Percentiles rank a stretch among this genome's conserved stretches.
These are phyloP conservation scores for Rutidosis leptorrhynchoides DNA, from an alignment of 129 eudicot species.

Conservation along the genomic window DNA sequence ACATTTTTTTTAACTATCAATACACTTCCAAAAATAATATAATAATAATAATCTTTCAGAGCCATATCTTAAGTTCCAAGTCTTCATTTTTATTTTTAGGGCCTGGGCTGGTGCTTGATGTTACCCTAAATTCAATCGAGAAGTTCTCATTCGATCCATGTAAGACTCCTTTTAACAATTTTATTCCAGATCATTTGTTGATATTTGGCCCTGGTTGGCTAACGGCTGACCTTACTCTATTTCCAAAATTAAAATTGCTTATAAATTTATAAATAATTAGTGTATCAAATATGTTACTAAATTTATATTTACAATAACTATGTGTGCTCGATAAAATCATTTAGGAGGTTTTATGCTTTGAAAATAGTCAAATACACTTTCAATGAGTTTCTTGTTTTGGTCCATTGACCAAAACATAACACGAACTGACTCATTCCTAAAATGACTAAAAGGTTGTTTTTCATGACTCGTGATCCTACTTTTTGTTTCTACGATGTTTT, in stretches of 20 bases:
- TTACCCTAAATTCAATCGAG: constrained; percentile 68
- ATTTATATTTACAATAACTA: no score
- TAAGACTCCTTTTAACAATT: constrained; percentile 36
- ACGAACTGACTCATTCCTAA: neutral
- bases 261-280: no score
- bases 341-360: neutral
- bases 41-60: neutral
- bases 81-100: constrained; percentile 38
- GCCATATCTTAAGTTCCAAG: neutral
- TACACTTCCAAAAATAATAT: neutral
- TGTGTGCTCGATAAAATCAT: neutral
- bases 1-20: no score
- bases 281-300: no score
- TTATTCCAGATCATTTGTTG: neutral
- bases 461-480: neutral
- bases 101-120: constrained; percentile 76
- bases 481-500: neutral
- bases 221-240: no score
- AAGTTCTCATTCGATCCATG: constrained; percentile 86
- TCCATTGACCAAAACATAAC: neutral
- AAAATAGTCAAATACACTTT: neutral
- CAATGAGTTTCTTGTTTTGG: neutral
- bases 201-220: no score
- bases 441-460: neutral
- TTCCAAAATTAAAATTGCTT: no score